Conservation (phyloP, 108 stramenopile genomes). For the Fragilaria crotonensis region DNA sequence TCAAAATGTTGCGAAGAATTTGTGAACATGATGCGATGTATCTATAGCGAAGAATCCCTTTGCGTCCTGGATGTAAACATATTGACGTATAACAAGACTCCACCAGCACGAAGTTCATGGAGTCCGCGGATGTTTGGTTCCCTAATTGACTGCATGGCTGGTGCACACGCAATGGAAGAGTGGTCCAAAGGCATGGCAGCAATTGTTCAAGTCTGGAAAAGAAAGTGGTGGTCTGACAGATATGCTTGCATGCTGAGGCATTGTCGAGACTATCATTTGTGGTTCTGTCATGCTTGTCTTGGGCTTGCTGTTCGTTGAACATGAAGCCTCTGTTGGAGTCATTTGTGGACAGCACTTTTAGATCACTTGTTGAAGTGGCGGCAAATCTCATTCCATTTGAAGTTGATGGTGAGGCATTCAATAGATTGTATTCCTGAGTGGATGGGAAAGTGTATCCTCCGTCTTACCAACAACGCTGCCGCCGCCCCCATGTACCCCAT, state of each 20-base stretch:
- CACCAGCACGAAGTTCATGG: slow-evolving; percentile 17
- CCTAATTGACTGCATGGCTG: slow-evolving; percentile 53
- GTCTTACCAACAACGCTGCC: slow-evolving; percentile 74
- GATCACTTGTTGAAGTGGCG: background rate
- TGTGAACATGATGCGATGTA: background rate
- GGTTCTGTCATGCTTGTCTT: background rate
- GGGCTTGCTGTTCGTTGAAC: slow-evolving; percentile 1
- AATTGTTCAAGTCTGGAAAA: background rate
- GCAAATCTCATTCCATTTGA: background rate
- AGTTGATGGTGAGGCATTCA: too few species aligned
- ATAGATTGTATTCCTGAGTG: slow-evolving; percentile 15
- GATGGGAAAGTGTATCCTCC: slow-evolving; percentile 26
- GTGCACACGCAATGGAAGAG: slow-evolving; percentile 28
- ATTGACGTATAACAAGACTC: background rate
- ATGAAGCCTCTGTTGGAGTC: background rate
- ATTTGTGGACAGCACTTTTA: slow-evolving; percentile 3
- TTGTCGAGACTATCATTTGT: slow-evolving; percentile 1
- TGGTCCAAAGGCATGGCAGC: slow-evolving; percentile 12
- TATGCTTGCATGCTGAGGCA: slow-evolving; percentile 11
- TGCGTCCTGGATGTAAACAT: background rate
- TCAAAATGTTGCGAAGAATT: background rate
- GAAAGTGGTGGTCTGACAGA: background rate
- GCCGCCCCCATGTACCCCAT: slow-evolving; percentile 80
- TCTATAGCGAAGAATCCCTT: slow-evolving; percentile 12
- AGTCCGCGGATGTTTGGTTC: slow-evolving; percentile 7